Percentiles rank a stretch among this genome's conserved stretches.
Conservation (phyloP, 1,284 basidiomycete genomes). For the Cryptococcus sp. region DNA sequence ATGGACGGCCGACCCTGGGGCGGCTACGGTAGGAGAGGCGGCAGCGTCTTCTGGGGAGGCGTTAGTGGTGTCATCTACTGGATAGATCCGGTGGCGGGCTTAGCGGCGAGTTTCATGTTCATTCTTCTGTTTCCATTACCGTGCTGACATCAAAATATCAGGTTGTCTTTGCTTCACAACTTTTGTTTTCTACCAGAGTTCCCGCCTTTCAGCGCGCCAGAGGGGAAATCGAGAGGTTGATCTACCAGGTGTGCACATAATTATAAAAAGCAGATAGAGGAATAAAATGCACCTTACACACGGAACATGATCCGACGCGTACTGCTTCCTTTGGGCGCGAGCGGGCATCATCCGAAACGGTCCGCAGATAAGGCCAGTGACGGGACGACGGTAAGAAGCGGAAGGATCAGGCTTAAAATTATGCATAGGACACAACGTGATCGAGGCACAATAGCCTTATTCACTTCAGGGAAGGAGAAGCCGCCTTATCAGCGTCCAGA, state of each 20-base stretch:
- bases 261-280: too few relatives aligned
- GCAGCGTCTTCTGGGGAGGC: constrained; percentile 39
- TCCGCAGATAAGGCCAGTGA: too few relatives aligned
- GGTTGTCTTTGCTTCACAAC: constrained; percentile 1
- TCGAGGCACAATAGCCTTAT: too few relatives aligned
- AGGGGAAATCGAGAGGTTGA: background rate
- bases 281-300: too few relatives aligned
- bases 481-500: too few relatives aligned
- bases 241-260: background rate
- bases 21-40: constrained; percentile 25
- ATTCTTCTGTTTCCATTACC: background rate
- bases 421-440: too few relatives aligned
- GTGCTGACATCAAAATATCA: background rate
- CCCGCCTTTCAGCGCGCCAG: background rate
- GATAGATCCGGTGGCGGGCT: constrained; percentile 29
- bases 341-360: too few relatives aligned
- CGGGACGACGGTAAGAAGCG: too few relatives aligned
- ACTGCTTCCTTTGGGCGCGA: too few relatives aligned
- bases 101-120: constrained; percentile 28
- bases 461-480: too few relatives aligned
- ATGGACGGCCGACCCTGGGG: constrained; percentile 16
- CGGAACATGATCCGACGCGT: too few relatives aligned
- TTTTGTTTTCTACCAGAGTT: background rate
- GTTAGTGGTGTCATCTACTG: constrained; percentile 39
- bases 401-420: too few relatives aligned